Evolutionary conservation across 2,329 filamentous ascomycete species (phyloP).

Genomic region (Alternaria metachromatica): DNA sequence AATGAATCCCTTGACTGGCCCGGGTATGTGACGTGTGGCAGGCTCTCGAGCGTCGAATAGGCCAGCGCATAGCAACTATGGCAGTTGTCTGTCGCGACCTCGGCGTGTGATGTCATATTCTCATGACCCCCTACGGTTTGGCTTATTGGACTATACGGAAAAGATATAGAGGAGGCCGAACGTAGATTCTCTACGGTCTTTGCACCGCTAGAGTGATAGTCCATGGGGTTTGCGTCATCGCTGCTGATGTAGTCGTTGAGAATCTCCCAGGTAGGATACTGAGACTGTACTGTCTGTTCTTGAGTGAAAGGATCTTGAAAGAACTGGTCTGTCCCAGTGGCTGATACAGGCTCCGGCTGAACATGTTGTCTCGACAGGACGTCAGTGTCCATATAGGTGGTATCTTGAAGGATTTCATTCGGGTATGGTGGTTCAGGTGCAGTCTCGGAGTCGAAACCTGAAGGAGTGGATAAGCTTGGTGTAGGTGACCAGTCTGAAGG

Average conservation of each 20-base stretch:
- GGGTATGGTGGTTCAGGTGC: slow-evolving; percentile 36
- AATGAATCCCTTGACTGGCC: slow-evolving; percentile 30
- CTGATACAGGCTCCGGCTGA: slow-evolving; percentile 21
- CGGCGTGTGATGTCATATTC: slow-evolving; percentile 15
- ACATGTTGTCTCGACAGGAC: slow-evolving; percentile 21
- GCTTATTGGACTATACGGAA: slow-evolving; percentile 29
- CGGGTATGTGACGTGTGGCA: slow-evolving; percentile 30
- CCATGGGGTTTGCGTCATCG: slow-evolving; percentile 30
- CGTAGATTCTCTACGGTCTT: not conserved
- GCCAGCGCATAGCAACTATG: slow-evolving; percentile 42
- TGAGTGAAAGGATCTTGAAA: slow-evolving; percentile 39
- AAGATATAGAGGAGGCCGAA: slow-evolving; percentile 11
- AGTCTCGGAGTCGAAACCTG: slow-evolving; percentile 39
- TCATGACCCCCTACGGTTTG: slow-evolving; percentile 15
- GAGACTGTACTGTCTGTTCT: slow-evolving; percentile 32
- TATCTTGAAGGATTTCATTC: slow-evolving; percentile 28
- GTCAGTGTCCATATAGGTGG: slow-evolving; percentile 33
- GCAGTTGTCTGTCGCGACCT: slow-evolving; percentile 27
- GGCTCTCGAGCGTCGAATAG: slow-evolving; percentile 39
- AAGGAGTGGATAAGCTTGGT: slow-evolving; percentile 32
- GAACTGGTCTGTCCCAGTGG: slow-evolving; percentile 29
- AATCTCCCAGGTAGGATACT: slow-evolving; percentile 33
- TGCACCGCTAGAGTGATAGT: slow-evolving; percentile 26
- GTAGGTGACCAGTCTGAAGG: slow-evolving; percentile 35
- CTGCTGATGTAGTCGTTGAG: slow-evolving; percentile 35